Conservation (phyloP, 352 stramenopile genomes). For the Pythium graminicola region DNA sequence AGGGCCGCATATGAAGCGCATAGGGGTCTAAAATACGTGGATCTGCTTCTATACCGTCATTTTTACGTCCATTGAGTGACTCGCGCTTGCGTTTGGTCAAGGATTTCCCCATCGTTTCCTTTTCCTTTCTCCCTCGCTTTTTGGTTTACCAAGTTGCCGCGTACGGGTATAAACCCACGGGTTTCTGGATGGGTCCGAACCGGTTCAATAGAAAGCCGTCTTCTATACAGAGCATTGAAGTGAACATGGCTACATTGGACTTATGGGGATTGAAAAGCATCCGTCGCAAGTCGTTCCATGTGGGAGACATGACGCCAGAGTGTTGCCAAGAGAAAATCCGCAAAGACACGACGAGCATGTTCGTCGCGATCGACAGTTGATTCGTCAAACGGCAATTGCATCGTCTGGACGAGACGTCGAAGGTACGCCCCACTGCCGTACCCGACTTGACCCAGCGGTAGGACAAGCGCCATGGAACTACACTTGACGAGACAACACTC, state of each 20-base stretch:
- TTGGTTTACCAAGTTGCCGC: neutral
- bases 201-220: neutral
- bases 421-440: neutral
- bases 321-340: conserved; percentile 17
- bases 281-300: conserved; percentile 1
- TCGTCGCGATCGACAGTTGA: neutral
- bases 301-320: conserved; percentile 11
- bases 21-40: conserved; percentile 57
- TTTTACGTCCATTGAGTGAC: neutral
- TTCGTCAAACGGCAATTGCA: neutral
- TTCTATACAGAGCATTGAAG: conserved; percentile 3
- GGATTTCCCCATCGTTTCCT: conserved; percentile 13
- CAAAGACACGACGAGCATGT: conserved; percentile 7
- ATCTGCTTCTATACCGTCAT: conserved; percentile 8
- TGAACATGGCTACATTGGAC: conserved; percentile 10
- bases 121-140: neutral
- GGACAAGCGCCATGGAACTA: conserved; percentile 14
- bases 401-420: neutral
- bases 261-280: neutral
- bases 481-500: conserved; percentile 14
- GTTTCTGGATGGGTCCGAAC: neutral
- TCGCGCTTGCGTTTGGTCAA: conserved; percentile 55
- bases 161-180: neutral
- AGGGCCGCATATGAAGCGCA: conserved; percentile 32
- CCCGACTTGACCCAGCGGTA: neutral